Percentiles rank a stretch among this genome's conserved stretches.
Evolutionary conservation across 1,284 basidiomycete genomes (phyloP).

Genomic region (Salmacisia buchloeana): DNA sequence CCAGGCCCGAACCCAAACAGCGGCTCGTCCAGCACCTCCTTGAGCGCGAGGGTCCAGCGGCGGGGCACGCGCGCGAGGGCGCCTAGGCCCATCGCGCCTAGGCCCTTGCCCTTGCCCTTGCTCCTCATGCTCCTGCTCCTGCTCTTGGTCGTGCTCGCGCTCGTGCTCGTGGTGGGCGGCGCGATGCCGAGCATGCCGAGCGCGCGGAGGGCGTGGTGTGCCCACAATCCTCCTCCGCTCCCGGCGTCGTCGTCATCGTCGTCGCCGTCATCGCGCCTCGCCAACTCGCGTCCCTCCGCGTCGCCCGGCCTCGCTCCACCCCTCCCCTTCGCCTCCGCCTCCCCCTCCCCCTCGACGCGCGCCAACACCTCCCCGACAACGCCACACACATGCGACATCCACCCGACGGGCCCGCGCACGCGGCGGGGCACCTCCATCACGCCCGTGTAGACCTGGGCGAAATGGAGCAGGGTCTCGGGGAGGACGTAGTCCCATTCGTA

Average conservation of each 20-base stretch:
- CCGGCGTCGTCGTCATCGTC: background rate
- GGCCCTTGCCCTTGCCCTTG: too few species aligned
- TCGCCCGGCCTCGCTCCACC: too few species aligned
- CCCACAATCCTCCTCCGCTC: slow-evolving; percentile 7
- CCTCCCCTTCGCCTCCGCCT: background rate
- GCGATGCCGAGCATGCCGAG: background rate
- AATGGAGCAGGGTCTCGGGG: slow-evolving; percentile 44
- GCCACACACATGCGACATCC: slow-evolving; percentile 40
- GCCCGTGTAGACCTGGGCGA: slow-evolving; percentile 47
- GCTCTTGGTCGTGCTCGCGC: too few species aligned
- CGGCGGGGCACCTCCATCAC: slow-evolving; percentile 38
- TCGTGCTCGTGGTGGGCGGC: too few species aligned
- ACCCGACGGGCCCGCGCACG: slow-evolving; percentile 38
- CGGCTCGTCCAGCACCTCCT: slow-evolving; percentile 31
- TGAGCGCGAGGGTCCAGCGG: background rate
- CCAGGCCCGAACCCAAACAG: slow-evolving; percentile 19
- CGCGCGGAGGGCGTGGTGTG: slow-evolving; percentile 4
- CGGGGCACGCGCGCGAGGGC: background rate
- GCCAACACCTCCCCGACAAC: slow-evolving; percentile 26
- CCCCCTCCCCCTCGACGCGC: background rate
- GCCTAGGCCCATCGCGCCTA: too few species aligned
- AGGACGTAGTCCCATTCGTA: slow-evolving; percentile 38
- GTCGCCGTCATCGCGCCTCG: background rate
- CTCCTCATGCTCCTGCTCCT: too few species aligned
- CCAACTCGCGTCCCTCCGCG: slow-evolving; percentile 1